Evolutionary conservation across 345 rosid species (phyloP).

Genomic region (Aethionema arabicum): DNA sequence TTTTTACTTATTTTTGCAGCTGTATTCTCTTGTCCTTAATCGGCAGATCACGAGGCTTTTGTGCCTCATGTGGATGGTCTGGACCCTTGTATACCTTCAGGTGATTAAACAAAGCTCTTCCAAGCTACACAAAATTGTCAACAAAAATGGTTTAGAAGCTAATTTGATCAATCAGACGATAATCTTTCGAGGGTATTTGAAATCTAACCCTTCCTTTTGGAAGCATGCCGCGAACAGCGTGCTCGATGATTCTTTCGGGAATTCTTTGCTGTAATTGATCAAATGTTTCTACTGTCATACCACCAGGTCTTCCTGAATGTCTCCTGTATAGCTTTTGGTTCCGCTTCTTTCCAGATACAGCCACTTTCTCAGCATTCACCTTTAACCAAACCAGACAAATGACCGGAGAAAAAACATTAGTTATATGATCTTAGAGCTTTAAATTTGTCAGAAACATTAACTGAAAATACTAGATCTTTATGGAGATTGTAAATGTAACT

Average conservation of each 20-base stretch:
- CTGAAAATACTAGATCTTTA: not conserved
- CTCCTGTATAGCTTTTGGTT: slow-evolving; percentile 95
- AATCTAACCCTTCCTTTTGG: slow-evolving; percentile 93
- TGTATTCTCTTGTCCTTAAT: slow-evolving; percentile 87
- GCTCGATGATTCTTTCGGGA: slow-evolving; percentile 95
- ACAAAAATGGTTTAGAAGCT: not conserved
- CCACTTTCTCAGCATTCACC: slow-evolving; percentile 97
- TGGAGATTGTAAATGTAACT: not conserved
- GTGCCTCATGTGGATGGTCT: slow-evolving; percentile 90
- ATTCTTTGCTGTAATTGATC: slow-evolving; percentile 87
- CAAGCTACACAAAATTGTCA: slow-evolving; percentile 59
- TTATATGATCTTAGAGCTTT: not conserved
- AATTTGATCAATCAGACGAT: no score
- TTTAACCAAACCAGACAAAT: slow-evolving; percentile 28
- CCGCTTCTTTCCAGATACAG: slow-evolving; percentile 91
- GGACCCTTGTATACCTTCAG: slow-evolving; percentile 94
- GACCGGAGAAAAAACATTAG: not conserved
- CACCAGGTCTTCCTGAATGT: slow-evolving; percentile 99
- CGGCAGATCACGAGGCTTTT: slow-evolving; percentile 81
- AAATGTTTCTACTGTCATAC: slow-evolving; percentile 93
- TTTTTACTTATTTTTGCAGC: slow-evolving; percentile 37
- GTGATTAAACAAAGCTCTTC: slow-evolving; percentile 88
- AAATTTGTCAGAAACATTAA: slow-evolving; percentile 1
- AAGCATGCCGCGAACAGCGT: slow-evolving; percentile 98
- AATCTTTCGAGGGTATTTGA: not conserved